Evolutionary conservation across 257 asterid genomes (phyloP).

Genomic region (Jasminum sambac): DNA sequence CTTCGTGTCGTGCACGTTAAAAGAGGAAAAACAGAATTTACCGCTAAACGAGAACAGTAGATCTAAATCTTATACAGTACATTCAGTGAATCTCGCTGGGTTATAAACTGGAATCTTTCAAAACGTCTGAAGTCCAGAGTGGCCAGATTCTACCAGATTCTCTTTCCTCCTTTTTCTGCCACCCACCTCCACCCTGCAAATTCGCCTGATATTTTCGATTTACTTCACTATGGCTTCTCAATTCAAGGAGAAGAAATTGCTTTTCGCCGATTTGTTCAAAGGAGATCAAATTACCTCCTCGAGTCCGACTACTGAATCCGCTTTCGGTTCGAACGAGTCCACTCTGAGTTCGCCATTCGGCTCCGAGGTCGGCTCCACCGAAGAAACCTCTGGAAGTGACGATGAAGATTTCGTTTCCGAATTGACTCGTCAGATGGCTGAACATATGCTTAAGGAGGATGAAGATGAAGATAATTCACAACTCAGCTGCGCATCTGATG

Average conservation of each 20-base stretch:
- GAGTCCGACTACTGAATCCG: slow-evolving; percentile 4
- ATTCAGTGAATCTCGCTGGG: neutral
- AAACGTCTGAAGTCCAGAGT: slow-evolving; percentile 4
- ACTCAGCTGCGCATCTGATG: neutral
- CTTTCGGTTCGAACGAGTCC: slow-evolving; percentile 39
- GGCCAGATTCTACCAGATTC: slow-evolving; percentile 16
- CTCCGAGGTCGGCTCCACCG: slow-evolving; percentile 63
- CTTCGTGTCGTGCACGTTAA: too few species aligned
- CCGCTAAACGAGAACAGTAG: neutral
- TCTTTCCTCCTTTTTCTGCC: neutral
- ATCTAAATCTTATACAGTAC: neutral
- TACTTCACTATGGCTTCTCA: slow-evolving; percentile 36
- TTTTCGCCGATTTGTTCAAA: slow-evolving; percentile 44
- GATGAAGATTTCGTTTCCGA: slow-evolving; percentile 65
- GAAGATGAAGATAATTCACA: slow-evolving; percentile 29
- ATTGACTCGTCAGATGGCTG: slow-evolving; percentile 85
- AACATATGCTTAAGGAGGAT: slow-evolving; percentile 71
- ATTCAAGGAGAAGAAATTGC: slow-evolving; percentile 30
- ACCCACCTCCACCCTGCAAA: neutral
- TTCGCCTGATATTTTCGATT: neutral
- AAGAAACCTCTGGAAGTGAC: slow-evolving; percentile 48
- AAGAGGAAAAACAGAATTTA: too few species aligned
- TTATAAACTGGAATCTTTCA: slow-evolving; percentile 28
- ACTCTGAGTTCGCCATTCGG: slow-evolving; percentile 63
- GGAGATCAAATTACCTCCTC: neutral